phyloP scores from a whole-genome alignment of 2,329 filamentous ascomycete genomes.

The Phialophora tarda region DNA sequence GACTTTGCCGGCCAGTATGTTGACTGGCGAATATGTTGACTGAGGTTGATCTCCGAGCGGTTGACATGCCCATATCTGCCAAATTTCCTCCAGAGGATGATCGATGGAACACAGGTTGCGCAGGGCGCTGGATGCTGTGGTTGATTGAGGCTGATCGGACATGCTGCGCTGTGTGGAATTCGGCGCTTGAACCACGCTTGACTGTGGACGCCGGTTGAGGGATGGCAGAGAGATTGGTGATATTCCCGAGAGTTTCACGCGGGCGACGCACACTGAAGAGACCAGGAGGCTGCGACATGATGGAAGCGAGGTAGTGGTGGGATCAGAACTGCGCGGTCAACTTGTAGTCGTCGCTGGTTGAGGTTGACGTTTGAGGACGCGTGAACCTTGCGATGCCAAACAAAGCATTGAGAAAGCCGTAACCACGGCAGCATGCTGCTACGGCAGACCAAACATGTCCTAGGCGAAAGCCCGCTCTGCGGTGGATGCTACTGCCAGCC shows the following conservation, averaged over 20 bases:
- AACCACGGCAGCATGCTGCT: background rate
- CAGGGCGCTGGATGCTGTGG: conserved; percentile 80
- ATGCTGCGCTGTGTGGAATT: conserved; percentile 72
- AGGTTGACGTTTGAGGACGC: background rate
- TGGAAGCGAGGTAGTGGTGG: conserved; percentile 37
- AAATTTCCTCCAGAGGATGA: conserved; percentile 82
- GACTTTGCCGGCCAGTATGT: conserved; percentile 71
- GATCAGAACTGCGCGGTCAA: background rate
- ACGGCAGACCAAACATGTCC: background rate
- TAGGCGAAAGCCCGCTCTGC: background rate
- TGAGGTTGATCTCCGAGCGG: conserved; percentile 79
- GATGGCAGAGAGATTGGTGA: conserved; percentile 82
- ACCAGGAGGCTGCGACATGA: conserved; percentile 85
- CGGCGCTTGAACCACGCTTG: conserved; percentile 84
- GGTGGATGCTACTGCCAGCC: background rate
- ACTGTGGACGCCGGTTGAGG: conserved; percentile 91
- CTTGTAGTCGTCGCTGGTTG: background rate
- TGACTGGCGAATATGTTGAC: conserved; percentile 65
- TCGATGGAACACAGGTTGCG: conserved; percentile 84
- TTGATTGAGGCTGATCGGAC: conserved; percentile 85
- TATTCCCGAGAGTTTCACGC: conserved; percentile 87
- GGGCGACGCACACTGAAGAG: conserved; percentile 91
- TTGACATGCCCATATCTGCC: conserved; percentile 78
- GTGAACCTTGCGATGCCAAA: background rate
- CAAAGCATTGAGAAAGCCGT: background rate